Percentiles rank a stretch among this genome's conserved stretches.
Conservation (phyloP, 345 rosid species). For the Gossypium bickii region DNA sequence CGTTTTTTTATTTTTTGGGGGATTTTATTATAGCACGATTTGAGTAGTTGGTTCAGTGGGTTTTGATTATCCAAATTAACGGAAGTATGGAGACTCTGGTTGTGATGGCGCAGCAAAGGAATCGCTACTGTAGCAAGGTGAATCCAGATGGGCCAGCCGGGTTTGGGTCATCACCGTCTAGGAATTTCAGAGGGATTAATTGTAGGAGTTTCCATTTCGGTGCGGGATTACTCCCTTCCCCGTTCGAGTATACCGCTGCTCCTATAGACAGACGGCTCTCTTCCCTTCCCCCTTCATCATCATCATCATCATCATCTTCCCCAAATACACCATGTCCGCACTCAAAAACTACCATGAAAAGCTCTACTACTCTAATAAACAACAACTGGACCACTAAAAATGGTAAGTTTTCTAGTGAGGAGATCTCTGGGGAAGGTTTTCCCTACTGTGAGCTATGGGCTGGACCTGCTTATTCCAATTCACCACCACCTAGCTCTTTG, state of each 20-base stretch:
- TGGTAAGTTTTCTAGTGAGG: conserved; percentile 31
- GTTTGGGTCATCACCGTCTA: conserved; percentile 50
- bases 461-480: conserved; percentile 95
- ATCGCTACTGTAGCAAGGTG: conserved; percentile 47
- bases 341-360: conserved; percentile 21
- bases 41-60: conserved; percentile 14
- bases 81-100: conserved; percentile 73
- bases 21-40: conserved; percentile 5
- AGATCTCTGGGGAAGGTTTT: conserved; percentile 28
- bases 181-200: conserved; percentile 51
- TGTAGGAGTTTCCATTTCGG: conserved; percentile 77
- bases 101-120: conserved; percentile 59
- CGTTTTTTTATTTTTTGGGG: not conserved
- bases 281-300: conserved; percentile 17
- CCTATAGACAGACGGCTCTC: conserved; percentile 28
- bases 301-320: conserved; percentile 20
- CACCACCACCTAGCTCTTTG: conserved; percentile 89
- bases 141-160: conserved; percentile 38
- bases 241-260: conserved; percentile 30
- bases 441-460: conserved; percentile 86
- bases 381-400: conserved; percentile 22
- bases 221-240: conserved; percentile 69
- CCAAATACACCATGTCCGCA: conserved; percentile 26
- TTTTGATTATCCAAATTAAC: conserved; percentile 14
- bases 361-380: conserved; percentile 55